Evolutionary conservation across 2,329 filamentous ascomycete genomes (phyloP).

Genomic region (Arthrobotrys conoides): DNA sequence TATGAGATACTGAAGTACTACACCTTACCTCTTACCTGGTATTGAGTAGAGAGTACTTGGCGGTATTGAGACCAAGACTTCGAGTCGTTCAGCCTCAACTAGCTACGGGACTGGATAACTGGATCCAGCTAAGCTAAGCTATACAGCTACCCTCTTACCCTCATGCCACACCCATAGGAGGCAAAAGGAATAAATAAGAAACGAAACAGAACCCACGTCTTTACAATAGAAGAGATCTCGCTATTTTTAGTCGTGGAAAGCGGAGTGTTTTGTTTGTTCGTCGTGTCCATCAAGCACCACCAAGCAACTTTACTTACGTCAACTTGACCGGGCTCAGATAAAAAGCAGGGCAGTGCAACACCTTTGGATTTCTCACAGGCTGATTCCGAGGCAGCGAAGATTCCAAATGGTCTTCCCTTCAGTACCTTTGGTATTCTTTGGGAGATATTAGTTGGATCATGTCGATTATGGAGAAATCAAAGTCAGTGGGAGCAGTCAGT

Average conservation of each 20-base stretch:
- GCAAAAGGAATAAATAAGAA: neutral
- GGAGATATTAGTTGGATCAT: too few species aligned
- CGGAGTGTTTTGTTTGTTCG: constrained; percentile 7
- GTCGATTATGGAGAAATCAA: neutral
- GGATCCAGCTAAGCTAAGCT: neutral
- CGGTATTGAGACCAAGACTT: neutral
- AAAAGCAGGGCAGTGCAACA: constrained; percentile 47
- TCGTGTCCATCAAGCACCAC: neutral
- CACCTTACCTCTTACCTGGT: too few species aligned
- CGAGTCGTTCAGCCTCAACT: constrained; percentile 8
- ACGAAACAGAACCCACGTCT: neutral
- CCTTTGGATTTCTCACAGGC: constrained; percentile 21
- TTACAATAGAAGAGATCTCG: neutral
- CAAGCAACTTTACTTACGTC: constrained; percentile 32
- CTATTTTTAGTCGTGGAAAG: constrained; percentile 23
- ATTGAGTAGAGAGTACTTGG: neutral
- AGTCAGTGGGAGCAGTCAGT: constrained; percentile 16
- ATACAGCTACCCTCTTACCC: neutral
- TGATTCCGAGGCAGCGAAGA: constrained; percentile 58
- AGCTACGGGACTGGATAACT: constrained; percentile 13
- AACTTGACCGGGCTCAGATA: constrained; percentile 11
- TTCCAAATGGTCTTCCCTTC: constrained; percentile 43
- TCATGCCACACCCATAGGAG: neutral
- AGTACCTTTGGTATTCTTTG: too few species aligned
- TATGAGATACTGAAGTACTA: too few species aligned